These are phyloP conservation scores for Rhizopogon rudus DNA, from an alignment of 768 basidiomycete species.

Conservation along the genomic window DNA sequence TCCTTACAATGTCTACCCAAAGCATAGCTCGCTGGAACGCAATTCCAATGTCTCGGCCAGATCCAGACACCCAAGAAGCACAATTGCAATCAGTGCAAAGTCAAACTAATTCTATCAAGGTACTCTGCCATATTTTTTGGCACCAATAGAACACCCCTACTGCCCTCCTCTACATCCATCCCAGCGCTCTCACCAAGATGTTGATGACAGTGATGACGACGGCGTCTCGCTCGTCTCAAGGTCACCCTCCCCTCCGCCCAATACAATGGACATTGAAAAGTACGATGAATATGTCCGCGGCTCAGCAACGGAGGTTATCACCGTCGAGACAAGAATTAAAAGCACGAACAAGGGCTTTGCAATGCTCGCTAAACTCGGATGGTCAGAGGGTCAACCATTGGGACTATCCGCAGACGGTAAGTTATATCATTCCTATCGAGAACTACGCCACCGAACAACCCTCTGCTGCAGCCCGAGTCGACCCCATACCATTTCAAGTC, in stretches of 20 bases:
- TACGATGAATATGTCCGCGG: slow-evolving; percentile 62
- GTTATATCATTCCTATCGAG: slow-evolving; percentile 6
- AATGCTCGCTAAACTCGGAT: slow-evolving; percentile 77
- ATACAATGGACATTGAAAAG: slow-evolving; percentile 54
- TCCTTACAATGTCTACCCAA: slow-evolving; percentile 52
- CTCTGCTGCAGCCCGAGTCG: slow-evolving; percentile 57
- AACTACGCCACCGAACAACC: background rate
- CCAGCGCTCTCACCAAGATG: slow-evolving; percentile 48
- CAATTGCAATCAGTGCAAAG: slow-evolving; percentile 17
- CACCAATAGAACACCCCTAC: slow-evolving; percentile 42
- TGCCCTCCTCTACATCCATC: slow-evolving; percentile 43
- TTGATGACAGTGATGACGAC: slow-evolving; percentile 55
- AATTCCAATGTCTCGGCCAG: slow-evolving; percentile 44
- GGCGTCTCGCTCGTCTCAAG: slow-evolving; percentile 70
- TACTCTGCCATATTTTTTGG: slow-evolving; percentile 55
- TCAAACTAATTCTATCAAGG: slow-evolving; percentile 47
- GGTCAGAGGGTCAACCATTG: slow-evolving; percentile 74
- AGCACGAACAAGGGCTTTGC: slow-evolving; percentile 76
- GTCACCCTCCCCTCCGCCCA: slow-evolving; percentile 63
- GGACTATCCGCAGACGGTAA: slow-evolving; percentile 74
- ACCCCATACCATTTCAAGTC: slow-evolving; percentile 78
- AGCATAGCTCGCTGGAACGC: slow-evolving; percentile 71
- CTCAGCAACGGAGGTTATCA: slow-evolving; percentile 58
- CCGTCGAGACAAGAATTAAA: slow-evolving; percentile 79
- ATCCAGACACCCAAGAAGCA: slow-evolving; percentile 19